These are phyloP conservation scores for Tillandsia fasciculata DNA, from an alignment of 176 grass and related monocot genomes.

Conservation along the genomic window DNA sequence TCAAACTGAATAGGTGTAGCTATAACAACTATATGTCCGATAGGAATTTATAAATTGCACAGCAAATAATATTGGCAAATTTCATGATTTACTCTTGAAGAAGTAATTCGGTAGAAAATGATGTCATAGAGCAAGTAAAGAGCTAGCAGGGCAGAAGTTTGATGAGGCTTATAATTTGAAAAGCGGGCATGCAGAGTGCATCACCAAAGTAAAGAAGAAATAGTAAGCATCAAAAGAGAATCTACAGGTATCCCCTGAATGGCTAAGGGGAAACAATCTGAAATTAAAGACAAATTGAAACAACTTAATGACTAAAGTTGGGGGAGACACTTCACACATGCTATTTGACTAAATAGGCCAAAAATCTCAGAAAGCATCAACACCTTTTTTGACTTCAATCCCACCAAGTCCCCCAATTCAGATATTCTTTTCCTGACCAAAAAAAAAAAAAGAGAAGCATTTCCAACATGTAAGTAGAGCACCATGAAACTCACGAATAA, in stretches of 20 bases:
- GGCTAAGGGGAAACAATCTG: too few species aligned
- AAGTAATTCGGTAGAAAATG: neutral
- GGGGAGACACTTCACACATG: neutral
- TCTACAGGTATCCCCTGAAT: too few species aligned
- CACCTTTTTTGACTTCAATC: slow-evolving; percentile 58
- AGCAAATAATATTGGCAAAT: neutral
- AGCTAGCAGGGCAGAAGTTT: too few species aligned
- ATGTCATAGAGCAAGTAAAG: too few species aligned
- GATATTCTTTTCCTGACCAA: slow-evolving; percentile 41
- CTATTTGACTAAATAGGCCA: neutral
- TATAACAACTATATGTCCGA: too few species aligned
- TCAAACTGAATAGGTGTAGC: too few species aligned
- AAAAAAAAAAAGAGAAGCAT: too few species aligned
- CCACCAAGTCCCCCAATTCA: slow-evolving; percentile 33
- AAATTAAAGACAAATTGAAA: neutral
- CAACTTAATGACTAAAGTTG: neutral
- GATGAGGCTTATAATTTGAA: too few species aligned
- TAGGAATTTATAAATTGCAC: neutral
- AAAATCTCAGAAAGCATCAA: slow-evolving; percentile 2
- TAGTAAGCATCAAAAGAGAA: too few species aligned
- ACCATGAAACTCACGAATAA: neutral
- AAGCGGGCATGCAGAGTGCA: too few species aligned
- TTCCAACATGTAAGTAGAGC: neutral
- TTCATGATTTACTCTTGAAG: neutral
- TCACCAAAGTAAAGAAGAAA: too few species aligned